Evolutionary conservation across 768 basidiomycete species (phyloP), one percentile per base, ranked within the genome.

Genomic region (Rhizopogon vulgaris): DNA sequence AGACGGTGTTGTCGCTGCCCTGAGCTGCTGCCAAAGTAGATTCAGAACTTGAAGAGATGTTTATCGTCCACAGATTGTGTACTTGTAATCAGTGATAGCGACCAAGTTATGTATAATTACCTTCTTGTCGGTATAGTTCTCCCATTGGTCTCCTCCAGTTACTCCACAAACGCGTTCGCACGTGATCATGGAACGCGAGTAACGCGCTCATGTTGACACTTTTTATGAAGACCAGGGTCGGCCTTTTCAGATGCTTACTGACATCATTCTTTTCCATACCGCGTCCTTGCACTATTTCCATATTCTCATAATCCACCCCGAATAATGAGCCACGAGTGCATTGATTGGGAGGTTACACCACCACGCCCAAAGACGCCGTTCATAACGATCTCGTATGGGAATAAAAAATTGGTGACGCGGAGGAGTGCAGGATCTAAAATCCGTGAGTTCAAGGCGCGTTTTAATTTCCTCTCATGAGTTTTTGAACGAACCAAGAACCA

Each of bases 1-100:
- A 72, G 22, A 74, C 75, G 39, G 74, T 80, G 25, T 60, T 79
- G 54, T 66, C 66, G 47, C 61, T 76, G 37, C 75, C 78, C 25
- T 78, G 66, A 75, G n/a, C 8, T n/a, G 22, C 37, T 15, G 12
- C n/a, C 15, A n/a, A n/a, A 42, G 18, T 17, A 7, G 17, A 5
- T 30, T 30, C 10, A 22, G 22, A 22, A 22, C 28, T 30, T 8
- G 28, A 30, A 30, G 9, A 30, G 8, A 30, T 3, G 28, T 30
- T 30, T 30, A 10, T 30, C 7, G 28, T 30, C 28, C 28, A 28
- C 28, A 30, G 28, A 30, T 3, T 30, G 8, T 30, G 28, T 30
- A 30, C 28, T 30, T 30, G 3, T 30, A 30, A 30, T 30, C 28
- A 30, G 28, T 30, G 28, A 30, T 30, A 30, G 2, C 9, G 28